These are phyloP conservation scores for Poterioochromonas sp. DNA, from an alignment of 352 stramenopile species.

Conservation along the genomic window DNA sequence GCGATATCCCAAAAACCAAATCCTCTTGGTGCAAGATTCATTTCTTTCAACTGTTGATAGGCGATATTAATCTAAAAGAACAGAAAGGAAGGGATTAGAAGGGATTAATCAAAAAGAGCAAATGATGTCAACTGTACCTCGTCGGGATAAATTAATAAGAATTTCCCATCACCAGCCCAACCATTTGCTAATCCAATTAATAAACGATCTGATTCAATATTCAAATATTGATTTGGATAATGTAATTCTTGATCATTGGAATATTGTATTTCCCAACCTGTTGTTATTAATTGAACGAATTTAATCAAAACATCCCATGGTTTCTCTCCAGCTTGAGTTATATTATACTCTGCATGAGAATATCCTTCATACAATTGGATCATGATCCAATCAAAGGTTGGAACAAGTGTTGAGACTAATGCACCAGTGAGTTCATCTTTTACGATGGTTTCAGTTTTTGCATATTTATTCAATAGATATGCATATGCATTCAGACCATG, in stretches of 20 bases:
- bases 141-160: conserved; percentile 21
- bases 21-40: background rate
- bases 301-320: background rate
- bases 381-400: conserved; percentile 31
- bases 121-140: background rate
- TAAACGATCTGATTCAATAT: background rate
- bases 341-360: conserved; percentile 1
- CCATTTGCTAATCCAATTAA: conserved; percentile 32
- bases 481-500: conserved; percentile 26
- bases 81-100: background rate
- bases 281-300: background rate
- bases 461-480: conserved; percentile 26
- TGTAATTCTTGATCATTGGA: background rate
- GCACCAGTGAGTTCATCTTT: background rate
- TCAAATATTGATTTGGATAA: background rate
- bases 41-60: background rate
- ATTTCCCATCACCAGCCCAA: conserved; percentile 26
- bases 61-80: background rate
- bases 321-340: background rate
- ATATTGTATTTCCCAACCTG: conserved; percentile 16
- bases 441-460: background rate
- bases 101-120: background rate
- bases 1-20: conserved; percentile 34
- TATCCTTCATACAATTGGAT: conserved; percentile 34
- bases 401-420: background rate